phyloP scores from a whole-genome alignment of 179 eudicot species.

The Silene noctiflora region DNA sequence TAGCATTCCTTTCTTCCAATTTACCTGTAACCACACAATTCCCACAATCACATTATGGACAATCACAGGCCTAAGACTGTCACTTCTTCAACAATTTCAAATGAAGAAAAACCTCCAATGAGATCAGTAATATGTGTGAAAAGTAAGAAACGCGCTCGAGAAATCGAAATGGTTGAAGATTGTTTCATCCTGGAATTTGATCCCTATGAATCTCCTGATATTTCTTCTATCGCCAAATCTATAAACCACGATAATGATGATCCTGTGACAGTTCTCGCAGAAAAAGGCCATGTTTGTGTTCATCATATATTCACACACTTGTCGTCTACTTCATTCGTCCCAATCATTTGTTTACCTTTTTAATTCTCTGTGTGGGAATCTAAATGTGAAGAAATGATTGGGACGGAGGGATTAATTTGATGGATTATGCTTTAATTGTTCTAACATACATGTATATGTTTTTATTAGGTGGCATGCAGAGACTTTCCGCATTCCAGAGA shows the following conservation, averaged over 20 bases:
- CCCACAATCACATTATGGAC: neutral
- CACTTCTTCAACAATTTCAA: neutral
- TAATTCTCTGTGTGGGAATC: too few relatives aligned
- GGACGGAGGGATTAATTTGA: too few relatives aligned
- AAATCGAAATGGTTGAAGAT: conserved; percentile 21
- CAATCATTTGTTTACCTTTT: too few relatives aligned
- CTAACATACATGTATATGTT: neutral
- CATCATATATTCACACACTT: neutral
- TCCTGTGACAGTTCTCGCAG: neutral
- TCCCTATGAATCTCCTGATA: conserved; percentile 1
- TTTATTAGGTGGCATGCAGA: conserved; percentile 25
- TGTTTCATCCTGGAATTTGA: conserved; percentile 25
- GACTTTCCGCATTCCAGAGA: conserved; percentile 29
- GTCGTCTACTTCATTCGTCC: too few relatives aligned
- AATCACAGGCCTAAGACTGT: neutral
- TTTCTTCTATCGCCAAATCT: neutral
- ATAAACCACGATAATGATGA: conserved; percentile 2
- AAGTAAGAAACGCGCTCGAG: neutral
- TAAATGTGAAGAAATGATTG: too few relatives aligned
- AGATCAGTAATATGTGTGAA: conserved; percentile 1
- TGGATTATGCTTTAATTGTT: too few relatives aligned
- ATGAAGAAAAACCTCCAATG: neutral
- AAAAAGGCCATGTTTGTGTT: conserved; percentile 10
- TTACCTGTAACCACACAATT: too few relatives aligned
- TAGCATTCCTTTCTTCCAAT: neutral